A percentile compares a stretch with the other conserved stretches of the same genome.
phyloP scores from a whole-genome alignment of 1,139 yeast genomes.

The Saccharomyces hybrid region DNA sequence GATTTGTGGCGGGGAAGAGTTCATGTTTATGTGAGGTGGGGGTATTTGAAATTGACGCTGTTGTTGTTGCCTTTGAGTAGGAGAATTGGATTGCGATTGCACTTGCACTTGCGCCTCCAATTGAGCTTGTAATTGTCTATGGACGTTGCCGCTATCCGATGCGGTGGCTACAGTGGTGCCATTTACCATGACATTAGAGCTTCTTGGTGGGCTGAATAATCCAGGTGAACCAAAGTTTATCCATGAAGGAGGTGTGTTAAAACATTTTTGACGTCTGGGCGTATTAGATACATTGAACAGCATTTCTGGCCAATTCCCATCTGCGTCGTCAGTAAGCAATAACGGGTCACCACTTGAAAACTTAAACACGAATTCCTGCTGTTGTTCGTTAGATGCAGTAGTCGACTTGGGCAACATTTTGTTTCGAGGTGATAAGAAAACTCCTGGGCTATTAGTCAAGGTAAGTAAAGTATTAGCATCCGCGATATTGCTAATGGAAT shows the following conservation, averaged over 20 bases:
- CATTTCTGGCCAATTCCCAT: conserved; percentile 21
- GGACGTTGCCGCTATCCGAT: not conserved
- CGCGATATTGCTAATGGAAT: not conserved
- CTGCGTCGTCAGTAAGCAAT: conserved; percentile 23
- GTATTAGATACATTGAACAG: conserved; percentile 16
- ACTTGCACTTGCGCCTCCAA: not conserved
- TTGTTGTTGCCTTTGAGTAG: conserved; percentile 2
- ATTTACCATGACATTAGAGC: conserved; percentile 5
- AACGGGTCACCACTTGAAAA: conserved; percentile 27
- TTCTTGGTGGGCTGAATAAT: conserved; percentile 7
- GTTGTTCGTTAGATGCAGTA: conserved; percentile 8
- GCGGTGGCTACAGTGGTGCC: not conserved
- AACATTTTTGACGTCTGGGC: conserved; percentile 17
- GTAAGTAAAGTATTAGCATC: conserved; percentile 12
- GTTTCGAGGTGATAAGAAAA: conserved; percentile 16
- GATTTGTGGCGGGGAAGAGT: not conserved
- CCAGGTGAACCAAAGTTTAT: conserved; percentile 16
- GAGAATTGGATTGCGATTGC: not conserved
- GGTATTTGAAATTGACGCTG: conserved; percentile 13
- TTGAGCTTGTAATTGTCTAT: conserved; percentile 2
- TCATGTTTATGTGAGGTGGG: not conserved
- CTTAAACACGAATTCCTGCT: conserved; percentile 20
- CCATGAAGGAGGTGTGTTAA: conserved; percentile 28
- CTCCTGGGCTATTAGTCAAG: conserved; percentile 13
- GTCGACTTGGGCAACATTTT: conserved; percentile 15